A percentile compares a stretch with the other conserved stretches of the same genome.
Conservation (phyloP, 768 basidiomycete genomes). For the Trametes gibbosa region DNA sequence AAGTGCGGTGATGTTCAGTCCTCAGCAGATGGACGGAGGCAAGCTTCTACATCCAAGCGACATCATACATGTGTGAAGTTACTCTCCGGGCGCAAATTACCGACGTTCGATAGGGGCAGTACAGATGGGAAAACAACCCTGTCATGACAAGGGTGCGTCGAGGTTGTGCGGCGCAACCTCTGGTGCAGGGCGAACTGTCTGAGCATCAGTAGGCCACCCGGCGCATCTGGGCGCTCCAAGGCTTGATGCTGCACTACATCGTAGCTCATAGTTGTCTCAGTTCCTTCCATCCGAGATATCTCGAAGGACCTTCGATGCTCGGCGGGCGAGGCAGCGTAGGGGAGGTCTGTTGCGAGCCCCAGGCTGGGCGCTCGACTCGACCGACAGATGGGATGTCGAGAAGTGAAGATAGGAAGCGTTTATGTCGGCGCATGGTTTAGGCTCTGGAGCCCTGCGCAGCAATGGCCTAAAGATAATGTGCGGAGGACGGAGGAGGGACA, state of each 20-base stretch:
- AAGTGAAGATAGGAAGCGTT: not conserved
- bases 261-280: not conserved
- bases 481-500: not conserved
- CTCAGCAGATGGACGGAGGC: not conserved
- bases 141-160: not conserved
- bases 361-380: not conserved
- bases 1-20: slow-evolving; percentile 8
- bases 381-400: not conserved
- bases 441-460: not conserved
- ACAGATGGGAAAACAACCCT: not conserved
- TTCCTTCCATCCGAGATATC: not conserved
- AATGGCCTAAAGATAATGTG: not conserved
- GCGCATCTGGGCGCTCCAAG: not conserved
- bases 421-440: not conserved
- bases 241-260: not conserved
- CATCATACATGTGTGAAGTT: not conserved
- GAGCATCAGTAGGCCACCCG: not conserved
- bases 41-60: not conserved
- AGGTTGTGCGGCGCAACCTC: not conserved
- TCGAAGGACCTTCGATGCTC: not conserved
- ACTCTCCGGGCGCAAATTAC: not conserved
- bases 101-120: not conserved
- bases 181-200: not conserved
- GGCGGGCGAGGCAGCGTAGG: not conserved
- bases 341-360: no score